Conservation (phyloP, 2,329 filamentous ascomycete species). For the Calonectria montana region DNA sequence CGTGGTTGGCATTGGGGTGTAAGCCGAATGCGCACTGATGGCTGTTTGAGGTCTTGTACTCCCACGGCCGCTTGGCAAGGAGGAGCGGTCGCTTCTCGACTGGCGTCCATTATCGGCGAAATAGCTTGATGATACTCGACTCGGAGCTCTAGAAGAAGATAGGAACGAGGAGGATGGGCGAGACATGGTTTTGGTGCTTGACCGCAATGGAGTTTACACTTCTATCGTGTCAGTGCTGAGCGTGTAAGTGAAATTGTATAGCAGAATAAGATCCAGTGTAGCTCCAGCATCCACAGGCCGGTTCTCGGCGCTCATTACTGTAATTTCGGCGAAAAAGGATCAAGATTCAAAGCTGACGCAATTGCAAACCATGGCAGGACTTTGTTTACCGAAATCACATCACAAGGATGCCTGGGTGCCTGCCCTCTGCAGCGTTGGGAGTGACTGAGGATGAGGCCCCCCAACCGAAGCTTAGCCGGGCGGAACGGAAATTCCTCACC, state of each 20-base stretch:
- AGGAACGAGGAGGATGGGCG: neutral
- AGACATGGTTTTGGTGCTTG: constrained; percentile 13
- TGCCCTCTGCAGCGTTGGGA: neutral
- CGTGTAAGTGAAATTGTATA: neutral
- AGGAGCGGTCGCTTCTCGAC: neutral
- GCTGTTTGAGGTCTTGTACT: constrained; percentile 17
- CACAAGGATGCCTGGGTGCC: neutral
- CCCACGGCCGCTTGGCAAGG: neutral
- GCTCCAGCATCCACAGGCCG: neutral
- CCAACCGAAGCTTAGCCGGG: constrained; percentile 39
- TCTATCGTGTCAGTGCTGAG: neutral
- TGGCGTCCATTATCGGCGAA: constrained; percentile 30
- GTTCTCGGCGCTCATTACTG: neutral
- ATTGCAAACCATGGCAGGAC: neutral
- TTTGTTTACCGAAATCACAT: neutral
- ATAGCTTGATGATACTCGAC: constrained; percentile 36
- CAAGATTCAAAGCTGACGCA: neutral
- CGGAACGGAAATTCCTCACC: constrained; percentile 36
- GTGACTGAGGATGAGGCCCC: neutral
- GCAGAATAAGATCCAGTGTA: neutral
- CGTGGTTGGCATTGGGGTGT: constrained; percentile 28
- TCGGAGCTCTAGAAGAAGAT: constrained; percentile 17
- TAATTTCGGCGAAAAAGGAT: neutral
- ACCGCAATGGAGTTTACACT: neutral
- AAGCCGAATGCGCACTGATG: constrained; percentile 9